Base-by-base conservation (phyloP, 2,329 filamentous ascomycete species). In the Aphanoascus verrucosus region DNA sequence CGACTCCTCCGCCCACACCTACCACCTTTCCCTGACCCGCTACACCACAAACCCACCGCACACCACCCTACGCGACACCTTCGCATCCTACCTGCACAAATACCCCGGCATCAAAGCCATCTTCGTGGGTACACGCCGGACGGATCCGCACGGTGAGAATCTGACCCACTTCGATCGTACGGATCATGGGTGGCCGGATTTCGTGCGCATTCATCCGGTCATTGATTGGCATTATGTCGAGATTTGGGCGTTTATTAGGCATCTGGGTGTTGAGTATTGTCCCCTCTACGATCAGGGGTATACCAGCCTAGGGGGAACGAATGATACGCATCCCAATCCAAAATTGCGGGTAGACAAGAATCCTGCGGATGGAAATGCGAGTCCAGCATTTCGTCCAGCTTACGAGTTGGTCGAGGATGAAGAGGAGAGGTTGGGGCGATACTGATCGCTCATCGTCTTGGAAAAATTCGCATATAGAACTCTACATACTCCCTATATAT, bases 191-290 rank as follows among this genome's bases (percentile, higher is more conserved):
- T 98, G 93, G 93, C 93, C 93, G 35, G 73, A 77, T 42, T 95
- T 97, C 64, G 90, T 97, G 83, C 81, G 93, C 55, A 78, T 97
- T 56, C 89, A 98, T 69, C 91, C 93, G 0, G 86, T 98, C 8
- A 90, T 98, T 64, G 93, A 98, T 70, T 98, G 93, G 93, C 88
- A 93, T 67, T 95, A 96, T 69, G 80, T 82, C 9, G 91, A 97
- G 68, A 91, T 97, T 52, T 97, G 93, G 93, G 81, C 83, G 15
- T 89, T 94, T 65, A 75, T 87, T 77, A 64, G 63, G 31, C 82
- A 86, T 63, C 72, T 97, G 31, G 77, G 81, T 1, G 82, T 97
- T 28, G 82, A 84, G 4, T 98, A 95, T 65, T 97, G 93, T 68
- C 72, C 76, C 9, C 75, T 98, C 23, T 98, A 98, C 68, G 88